phyloP scores from a whole-genome alignment of 202 grass and related monocot genomes.

The Miscanthus sacchariflorus region DNA sequence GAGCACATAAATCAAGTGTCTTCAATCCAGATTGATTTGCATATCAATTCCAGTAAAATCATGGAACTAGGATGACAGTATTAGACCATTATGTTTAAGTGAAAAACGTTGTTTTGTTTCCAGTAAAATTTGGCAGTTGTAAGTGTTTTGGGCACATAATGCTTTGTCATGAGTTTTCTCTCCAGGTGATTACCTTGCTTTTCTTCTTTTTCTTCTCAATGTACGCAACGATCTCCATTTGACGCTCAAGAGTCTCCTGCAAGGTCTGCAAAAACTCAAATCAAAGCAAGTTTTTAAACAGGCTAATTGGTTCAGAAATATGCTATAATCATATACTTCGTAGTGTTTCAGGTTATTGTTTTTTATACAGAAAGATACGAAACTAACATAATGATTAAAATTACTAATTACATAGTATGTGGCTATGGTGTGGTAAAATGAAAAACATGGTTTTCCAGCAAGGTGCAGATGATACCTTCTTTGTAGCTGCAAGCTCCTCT shows the following conservation, averaged over 20 bases:
- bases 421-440: neutral
- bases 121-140: neutral
- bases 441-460: slow-evolving; percentile 12
- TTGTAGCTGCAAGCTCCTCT: slow-evolving; percentile 82
- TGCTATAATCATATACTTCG: neutral
- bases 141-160: neutral
- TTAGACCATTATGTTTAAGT: neutral
- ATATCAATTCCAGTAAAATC: neutral
- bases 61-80: neutral
- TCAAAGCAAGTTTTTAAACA: neutral
- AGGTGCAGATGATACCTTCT: slow-evolving; percentile 65
- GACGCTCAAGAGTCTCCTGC: slow-evolving; percentile 71
- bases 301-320: neutral
- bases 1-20: neutral
- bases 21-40: neutral
- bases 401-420: neutral
- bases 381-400: neutral
- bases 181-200: slow-evolving; percentile 56
- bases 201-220: slow-evolving; percentile 96
- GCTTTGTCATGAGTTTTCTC: neutral
- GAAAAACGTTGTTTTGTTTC: neutral
- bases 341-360: neutral
- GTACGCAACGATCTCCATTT: slow-evolving; percentile 79
- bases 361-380: neutral
- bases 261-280: slow-evolving; percentile 61